These are phyloP conservation scores for Stenocarpella maydis DNA, from an alignment of 2,329 filamentous ascomycete genomes.

Conservation along the genomic window DNA sequence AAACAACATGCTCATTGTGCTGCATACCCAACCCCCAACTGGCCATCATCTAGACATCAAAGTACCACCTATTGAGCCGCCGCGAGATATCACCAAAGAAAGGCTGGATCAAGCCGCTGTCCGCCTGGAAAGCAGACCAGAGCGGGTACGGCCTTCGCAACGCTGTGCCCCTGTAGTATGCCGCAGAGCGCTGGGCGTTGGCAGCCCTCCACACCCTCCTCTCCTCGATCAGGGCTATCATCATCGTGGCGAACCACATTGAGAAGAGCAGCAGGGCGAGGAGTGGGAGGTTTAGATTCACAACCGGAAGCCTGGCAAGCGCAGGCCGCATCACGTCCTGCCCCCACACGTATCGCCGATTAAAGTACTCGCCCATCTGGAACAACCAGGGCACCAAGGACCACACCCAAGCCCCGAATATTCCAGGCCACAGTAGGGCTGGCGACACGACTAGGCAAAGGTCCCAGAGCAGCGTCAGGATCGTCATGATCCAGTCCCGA, in stretches of 20 bases:
- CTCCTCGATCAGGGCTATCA: conserved; percentile 39
- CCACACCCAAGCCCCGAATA: not conserved
- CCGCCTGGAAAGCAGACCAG: conserved; percentile 37
- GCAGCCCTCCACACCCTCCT: conserved; percentile 38
- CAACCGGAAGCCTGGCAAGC: not conserved
- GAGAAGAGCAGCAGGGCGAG: conserved; percentile 25
- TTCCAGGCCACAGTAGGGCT: not conserved
- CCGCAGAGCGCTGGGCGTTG: conserved; percentile 37
- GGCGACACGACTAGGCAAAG: not conserved
- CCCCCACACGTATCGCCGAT: not conserved
- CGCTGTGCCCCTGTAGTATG: conserved; percentile 37
- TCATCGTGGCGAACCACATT: conserved; percentile 26
- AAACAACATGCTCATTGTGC: not conserved
- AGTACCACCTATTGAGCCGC: conserved; percentile 24
- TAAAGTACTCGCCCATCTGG: not conserved
- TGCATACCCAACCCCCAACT: not conserved
- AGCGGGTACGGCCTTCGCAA: conserved; percentile 35
- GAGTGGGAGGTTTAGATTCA: not conserved
- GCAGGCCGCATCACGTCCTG: not conserved
- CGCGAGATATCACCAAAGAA: conserved; percentile 23
- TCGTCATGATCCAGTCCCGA: not conserved
- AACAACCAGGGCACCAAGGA: not conserved
- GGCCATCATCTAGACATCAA: not conserved
- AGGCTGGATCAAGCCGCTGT: conserved; percentile 36
- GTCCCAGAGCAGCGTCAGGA: not conserved